phyloP scores from a whole-genome alignment of 352 stramenopile genomes.

The Phytophthora vignae region DNA sequence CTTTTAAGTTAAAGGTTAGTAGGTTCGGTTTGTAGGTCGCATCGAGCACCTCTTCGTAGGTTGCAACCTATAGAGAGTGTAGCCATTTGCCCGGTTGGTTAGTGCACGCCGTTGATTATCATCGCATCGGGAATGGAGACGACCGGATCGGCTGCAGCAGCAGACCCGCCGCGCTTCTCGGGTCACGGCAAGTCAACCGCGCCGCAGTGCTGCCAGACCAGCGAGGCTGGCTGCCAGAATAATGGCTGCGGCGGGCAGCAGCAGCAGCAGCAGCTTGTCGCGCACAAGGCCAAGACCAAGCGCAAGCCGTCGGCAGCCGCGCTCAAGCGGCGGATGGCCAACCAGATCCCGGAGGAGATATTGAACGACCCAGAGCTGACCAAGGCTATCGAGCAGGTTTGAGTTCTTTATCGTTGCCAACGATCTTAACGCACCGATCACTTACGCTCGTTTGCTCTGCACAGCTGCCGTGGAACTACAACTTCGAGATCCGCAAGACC shows the following conservation, averaged over 20 bases:
- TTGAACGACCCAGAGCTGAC: constrained; percentile 88
- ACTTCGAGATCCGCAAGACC: constrained; percentile 99
- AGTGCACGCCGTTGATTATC: no score
- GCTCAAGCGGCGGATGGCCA: constrained; percentile 77
- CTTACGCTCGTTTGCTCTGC: background rate
- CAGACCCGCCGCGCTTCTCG: constrained; percentile 65
- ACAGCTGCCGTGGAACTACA: constrained; percentile 98
- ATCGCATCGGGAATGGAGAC: constrained; percentile 9
- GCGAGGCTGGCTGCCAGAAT: constrained; percentile 13
- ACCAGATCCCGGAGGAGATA: constrained; percentile 93
- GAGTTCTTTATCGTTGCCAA: background rate
- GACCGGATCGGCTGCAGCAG: background rate
- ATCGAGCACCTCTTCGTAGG: no score
- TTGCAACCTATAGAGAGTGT: no score
- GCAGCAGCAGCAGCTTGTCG: constrained; percentile 27
- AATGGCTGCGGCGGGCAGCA: constrained; percentile 20
- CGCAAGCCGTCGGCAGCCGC: constrained; percentile 70
- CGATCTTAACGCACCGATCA: background rate
- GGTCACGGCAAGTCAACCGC: constrained; percentile 42
- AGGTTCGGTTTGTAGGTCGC: no score
- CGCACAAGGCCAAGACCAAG: constrained; percentile 58
- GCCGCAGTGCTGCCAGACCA: constrained; percentile 24
- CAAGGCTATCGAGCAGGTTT: constrained; percentile 90
- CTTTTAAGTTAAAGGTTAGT: no score
- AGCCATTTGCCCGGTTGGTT: no score